Base-by-base conservation (phyloP, 192 early-diverging fungal genomes). In the Phycomyces nitens region DNA sequence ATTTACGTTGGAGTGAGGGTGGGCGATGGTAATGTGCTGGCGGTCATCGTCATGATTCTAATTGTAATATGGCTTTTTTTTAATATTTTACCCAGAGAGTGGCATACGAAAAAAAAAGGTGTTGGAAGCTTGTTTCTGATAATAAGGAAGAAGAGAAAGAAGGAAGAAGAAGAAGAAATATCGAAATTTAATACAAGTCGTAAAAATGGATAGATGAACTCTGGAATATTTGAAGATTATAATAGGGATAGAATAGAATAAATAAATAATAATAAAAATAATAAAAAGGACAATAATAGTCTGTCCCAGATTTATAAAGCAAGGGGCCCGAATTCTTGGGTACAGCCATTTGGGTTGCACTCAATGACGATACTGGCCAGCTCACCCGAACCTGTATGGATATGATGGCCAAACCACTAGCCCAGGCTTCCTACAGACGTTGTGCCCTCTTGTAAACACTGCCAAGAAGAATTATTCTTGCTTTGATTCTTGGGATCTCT, bases 291-390 rank as follows among this genome's bases (percentile, higher is more conserved):
- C 29, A 34, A 14, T 18, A 18, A 47, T 47, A 47, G 18, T 3
- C 44, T 47, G 18, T 47, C 44, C 44, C 44, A 47, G 44, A n/a
- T 47, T 47, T 11, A 47, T 11, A 47, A 47, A 47, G 44, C 44
- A 47, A 47, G 44, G 44, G 44, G 44, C 18, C 44, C 44, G 44
- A 47, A 47, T 47, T 47, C 44, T 47, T 47, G 44, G 44, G 18
- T 47, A 47, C 15, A 11, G 29, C 29, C 29, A 47, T 47, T n/a
- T 14, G 44, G 12, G 44, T n/a, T n/a, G 2, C 12, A 14, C 12
- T n/a, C 12, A 47, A 47, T 47, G 44, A 47, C 44, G 44, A 47
- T 47, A 11, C 3, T 11, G 44, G 4, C 11, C 44, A n/a, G 3
- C 2, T 18, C 11, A 6, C 18, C 44, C 14, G 41, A 10, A 7